phyloP scores from a whole-genome alignment of 2,329 filamentous ascomycete genomes.

The Beauveria rudraprayagi region DNA sequence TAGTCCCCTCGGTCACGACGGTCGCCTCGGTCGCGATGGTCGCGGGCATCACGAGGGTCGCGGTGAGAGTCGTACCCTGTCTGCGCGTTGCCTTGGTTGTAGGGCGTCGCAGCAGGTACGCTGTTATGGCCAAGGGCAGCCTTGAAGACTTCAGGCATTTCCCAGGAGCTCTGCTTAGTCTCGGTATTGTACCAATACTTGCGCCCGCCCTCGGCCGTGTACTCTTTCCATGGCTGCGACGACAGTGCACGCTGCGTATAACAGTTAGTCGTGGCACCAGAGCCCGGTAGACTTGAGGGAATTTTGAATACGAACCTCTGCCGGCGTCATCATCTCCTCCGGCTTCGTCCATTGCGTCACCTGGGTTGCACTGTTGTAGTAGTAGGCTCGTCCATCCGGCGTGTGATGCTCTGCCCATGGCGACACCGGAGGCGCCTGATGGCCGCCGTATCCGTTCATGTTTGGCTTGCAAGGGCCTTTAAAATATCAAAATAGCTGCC shows the following conservation, averaged over 20 bases:
- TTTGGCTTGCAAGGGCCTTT: neutral
- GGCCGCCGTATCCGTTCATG: conserved; percentile 53
- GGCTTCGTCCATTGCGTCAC: conserved; percentile 93
- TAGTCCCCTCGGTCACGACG: conserved; percentile 14
- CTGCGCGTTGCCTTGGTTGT: conserved; percentile 35
- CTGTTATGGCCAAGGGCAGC: conserved; percentile 53
- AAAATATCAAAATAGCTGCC: neutral
- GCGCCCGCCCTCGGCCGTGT: conserved; percentile 74
- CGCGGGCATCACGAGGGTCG: conserved; percentile 20
- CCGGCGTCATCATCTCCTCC: conserved; percentile 73
- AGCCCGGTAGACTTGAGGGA: neutral
- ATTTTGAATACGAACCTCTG: conserved; percentile 52
- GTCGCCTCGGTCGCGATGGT: conserved; percentile 14
- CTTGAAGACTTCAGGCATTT: conserved; percentile 80
- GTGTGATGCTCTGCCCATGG: conserved; percentile 82
- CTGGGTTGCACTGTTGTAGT: conserved; percentile 81
- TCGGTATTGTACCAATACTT: conserved; percentile 96
- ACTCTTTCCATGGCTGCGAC: conserved; percentile 87
- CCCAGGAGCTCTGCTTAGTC: conserved; percentile 89
- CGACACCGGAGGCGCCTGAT: conserved; percentile 53
- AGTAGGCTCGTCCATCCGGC: conserved; percentile 78
- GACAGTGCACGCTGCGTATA: conserved; percentile 60
- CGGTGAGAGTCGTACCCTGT: conserved; percentile 34
- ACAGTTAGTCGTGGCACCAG: conserved; percentile 12
- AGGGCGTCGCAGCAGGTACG: conserved; percentile 33